Conservation (phyloP, 805 yeast genomes). For the Yarrowia porcina region DNA sequence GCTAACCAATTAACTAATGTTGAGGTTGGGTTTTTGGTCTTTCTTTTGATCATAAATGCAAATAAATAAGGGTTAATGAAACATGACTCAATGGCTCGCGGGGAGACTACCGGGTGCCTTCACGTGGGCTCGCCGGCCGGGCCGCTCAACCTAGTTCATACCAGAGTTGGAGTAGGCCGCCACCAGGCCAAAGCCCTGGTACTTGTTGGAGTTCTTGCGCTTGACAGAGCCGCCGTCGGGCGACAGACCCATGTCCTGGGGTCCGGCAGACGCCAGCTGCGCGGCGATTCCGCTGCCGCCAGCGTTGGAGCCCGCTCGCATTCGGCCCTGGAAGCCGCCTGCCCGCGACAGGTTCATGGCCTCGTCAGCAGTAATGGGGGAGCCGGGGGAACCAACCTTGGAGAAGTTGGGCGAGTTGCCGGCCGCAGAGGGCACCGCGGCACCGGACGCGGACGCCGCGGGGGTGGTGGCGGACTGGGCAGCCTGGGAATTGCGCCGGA, state of each 20-base stretch:
- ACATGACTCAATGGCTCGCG: background rate
- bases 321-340: constrained; percentile 24
- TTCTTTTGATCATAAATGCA: constrained; percentile 7
- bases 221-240: constrained; percentile 16
- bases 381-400: constrained; percentile 28
- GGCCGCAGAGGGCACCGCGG: background rate
- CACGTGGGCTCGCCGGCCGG: background rate
- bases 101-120: background rate
- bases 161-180: constrained; percentile 37
- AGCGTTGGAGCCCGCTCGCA: constrained; percentile 20
- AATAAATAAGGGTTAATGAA: constrained; percentile 17
- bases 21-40: background rate
- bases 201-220: constrained; percentile 25
- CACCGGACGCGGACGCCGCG: background rate
- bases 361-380: constrained; percentile 38
- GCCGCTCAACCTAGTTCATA: background rate
- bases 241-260: background rate
- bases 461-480: background rate
- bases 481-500: constrained; percentile 23
- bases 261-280: background rate
- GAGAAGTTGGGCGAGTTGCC: constrained; percentile 15
- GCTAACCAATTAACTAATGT: no score
- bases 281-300: constrained; percentile 18
- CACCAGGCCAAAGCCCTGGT: constrained; percentile 38
- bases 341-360: constrained; percentile 41